Conservation (phyloP, 2,329 filamentous ascomycete species). For the Dothistroma septosporum region DNA sequence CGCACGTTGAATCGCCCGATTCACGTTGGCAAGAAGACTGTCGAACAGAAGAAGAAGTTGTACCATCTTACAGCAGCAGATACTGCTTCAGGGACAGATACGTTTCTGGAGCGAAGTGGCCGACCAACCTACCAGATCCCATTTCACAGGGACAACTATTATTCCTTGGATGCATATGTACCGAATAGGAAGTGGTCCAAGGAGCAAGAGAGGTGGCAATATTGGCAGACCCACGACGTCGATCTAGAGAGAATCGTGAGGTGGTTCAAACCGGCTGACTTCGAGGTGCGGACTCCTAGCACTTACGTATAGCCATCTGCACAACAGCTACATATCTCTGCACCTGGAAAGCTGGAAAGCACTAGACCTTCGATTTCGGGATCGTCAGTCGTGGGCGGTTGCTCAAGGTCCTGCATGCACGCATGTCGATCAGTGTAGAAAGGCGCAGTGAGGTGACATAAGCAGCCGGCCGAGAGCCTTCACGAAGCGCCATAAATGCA, state of each 20-base stretch:
- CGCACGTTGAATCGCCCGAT: slow-evolving; percentile 43
- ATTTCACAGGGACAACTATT: slow-evolving; percentile 55
- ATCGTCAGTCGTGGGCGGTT: not conserved
- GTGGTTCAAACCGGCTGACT: slow-evolving; percentile 1
- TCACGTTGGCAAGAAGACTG: slow-evolving; percentile 14
- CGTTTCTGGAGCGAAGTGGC: slow-evolving; percentile 50
- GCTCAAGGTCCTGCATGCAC: no score
- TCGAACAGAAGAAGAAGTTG: slow-evolving; percentile 26
- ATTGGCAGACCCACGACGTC: slow-evolving; percentile 41
- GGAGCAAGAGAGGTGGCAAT: slow-evolving; percentile 48
- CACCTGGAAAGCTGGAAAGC: no score
- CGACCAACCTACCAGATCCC: slow-evolving; percentile 52
- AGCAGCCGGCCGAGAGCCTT: not conserved
- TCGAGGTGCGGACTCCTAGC: not conserved
- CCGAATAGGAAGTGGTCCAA: slow-evolving; percentile 54
- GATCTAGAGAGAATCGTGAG: slow-evolving; percentile 36
- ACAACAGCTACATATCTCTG: no score
- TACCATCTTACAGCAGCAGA: slow-evolving; percentile 49
- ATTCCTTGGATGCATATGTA: slow-evolving; percentile 55
- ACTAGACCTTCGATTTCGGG: not conserved
- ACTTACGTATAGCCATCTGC: not conserved
- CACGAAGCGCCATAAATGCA: not conserved
- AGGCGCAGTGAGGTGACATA: not conserved
- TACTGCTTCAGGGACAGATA: slow-evolving; percentile 45
- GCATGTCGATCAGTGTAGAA: not conserved